phyloP scores from a whole-genome alignment of 257 asterid species.

The Pogostemon cablin region DNA sequence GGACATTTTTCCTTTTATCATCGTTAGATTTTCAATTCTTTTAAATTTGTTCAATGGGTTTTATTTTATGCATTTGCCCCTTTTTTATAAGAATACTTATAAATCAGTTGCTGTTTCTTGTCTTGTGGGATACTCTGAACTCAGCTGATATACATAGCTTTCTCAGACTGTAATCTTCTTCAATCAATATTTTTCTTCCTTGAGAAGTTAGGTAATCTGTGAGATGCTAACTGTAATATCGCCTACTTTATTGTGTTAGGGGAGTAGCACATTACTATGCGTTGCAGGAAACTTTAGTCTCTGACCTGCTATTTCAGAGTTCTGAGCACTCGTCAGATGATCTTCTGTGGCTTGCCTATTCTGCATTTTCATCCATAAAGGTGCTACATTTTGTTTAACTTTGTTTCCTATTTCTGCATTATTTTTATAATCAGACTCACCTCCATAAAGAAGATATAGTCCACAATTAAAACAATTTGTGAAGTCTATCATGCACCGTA shows the following conservation, averaged over 20 bases:
- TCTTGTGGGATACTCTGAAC: constrained; percentile 24
- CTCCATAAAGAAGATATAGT: too few species aligned
- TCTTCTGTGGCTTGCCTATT: constrained; percentile 86
- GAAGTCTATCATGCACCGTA: not conserved
- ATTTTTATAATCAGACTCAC: not conserved
- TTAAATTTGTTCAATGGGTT: constrained; percentile 2
- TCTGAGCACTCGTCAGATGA: constrained; percentile 82
- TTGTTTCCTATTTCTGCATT: constrained; percentile 10
- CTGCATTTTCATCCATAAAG: constrained; percentile 77
- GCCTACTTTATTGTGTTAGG: constrained; percentile 54
- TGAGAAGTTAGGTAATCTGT: constrained; percentile 23
- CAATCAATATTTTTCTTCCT: constrained; percentile 15
- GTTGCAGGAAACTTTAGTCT: constrained; percentile 68
- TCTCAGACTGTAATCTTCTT: constrained; percentile 17
- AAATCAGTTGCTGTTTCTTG: constrained; percentile 21
- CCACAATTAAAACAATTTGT: too few species aligned
- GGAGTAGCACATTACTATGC: constrained; percentile 63
- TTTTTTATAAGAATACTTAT: constrained; percentile 20
- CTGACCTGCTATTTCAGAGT: constrained; percentile 83
- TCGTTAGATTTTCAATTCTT: not conserved
- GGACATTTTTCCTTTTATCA: too few species aligned
- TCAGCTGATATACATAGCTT: constrained; percentile 14
- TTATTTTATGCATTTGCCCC: constrained; percentile 7
- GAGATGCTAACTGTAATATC: constrained; percentile 35
- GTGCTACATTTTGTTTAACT: constrained; percentile 41